Evolutionary conservation across 306 rosid genomes (phyloP).

Genomic region (Morella rubra): DNA sequence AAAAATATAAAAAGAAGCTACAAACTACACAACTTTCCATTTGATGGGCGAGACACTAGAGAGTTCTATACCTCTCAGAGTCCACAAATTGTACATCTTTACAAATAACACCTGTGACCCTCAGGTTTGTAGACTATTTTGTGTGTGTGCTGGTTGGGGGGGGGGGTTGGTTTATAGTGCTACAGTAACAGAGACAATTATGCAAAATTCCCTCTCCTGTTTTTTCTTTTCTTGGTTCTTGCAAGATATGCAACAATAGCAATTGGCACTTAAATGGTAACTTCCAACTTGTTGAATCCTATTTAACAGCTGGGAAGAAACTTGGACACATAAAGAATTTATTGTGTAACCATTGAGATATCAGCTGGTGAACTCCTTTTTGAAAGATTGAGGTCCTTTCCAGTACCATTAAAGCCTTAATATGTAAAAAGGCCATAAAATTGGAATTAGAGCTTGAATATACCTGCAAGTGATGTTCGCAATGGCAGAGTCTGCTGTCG

Average conservation of each 20-base stretch:
- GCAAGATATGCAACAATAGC: not conserved
- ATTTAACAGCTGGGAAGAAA: slow-evolving; percentile 8
- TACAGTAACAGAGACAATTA: no score
- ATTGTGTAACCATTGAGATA: slow-evolving; percentile 7
- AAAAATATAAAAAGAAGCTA: not conserved
- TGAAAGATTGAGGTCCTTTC: slow-evolving; percentile 17
- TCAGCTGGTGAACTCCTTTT: slow-evolving; percentile 14
- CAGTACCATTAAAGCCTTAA: slow-evolving; percentile 10
- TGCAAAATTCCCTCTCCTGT: no score
- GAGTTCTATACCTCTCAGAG: not conserved
- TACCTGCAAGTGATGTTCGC: slow-evolving; percentile 99
- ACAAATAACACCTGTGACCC: not conserved
- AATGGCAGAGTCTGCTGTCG: slow-evolving; percentile 93
- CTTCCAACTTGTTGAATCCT: not conserved
- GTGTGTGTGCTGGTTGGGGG: not conserved
- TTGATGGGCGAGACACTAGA: not conserved
- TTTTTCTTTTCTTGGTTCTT: not conserved
- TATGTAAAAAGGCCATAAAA: slow-evolving; percentile 20
- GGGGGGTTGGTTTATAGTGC: no score
- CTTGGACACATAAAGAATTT: slow-evolving; percentile 2
- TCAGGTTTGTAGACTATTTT: not conserved
- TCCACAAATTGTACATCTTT: not conserved
- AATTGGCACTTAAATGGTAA: not conserved
- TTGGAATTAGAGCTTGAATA: slow-evolving; percentile 27
- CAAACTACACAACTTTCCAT: not conserved